Evolutionary conservation across 345 rosid genomes (phyloP).

Genomic region (Schrenkiella parvula): DNA sequence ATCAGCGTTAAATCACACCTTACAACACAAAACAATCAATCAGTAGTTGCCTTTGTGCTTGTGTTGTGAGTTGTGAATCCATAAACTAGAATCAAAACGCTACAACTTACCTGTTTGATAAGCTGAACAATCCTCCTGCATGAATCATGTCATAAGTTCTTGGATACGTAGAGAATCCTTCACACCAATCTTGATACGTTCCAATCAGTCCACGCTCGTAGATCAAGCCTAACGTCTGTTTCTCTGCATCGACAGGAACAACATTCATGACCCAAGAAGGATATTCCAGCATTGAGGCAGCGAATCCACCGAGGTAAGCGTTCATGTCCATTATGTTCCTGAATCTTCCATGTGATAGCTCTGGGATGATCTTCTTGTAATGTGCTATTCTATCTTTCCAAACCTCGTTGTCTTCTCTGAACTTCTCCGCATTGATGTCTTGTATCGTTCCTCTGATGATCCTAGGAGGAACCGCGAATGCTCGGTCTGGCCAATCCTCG

Average conservation of each 20-base stretch:
- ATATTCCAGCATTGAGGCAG: conserved; percentile 61
- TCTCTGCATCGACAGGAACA: conserved; percentile 61
- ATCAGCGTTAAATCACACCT: conserved; percentile 82
- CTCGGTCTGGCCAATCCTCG: conserved; percentile 89
- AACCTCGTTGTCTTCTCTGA: conserved; percentile 62
- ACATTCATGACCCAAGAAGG: conserved; percentile 96
- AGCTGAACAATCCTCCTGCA: conserved; percentile 71
- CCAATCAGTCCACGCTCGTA: conserved; percentile 88
- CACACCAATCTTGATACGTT: conserved; percentile 94
- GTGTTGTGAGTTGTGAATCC: too few relatives aligned
- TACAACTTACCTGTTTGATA: conserved; percentile 57
- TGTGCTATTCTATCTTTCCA: conserved; percentile 71
- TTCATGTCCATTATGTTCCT: conserved; percentile 97
- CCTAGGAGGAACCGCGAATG: conserved; percentile 77
- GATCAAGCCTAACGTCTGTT: conserved; percentile 75
- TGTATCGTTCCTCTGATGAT: conserved; percentile 62
- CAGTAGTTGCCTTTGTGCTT: not conserved
- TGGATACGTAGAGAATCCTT: conserved; percentile 95
- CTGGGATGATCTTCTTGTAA: conserved; percentile 56
- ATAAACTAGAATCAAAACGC: too few relatives aligned
- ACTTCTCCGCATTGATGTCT: conserved; percentile 61
- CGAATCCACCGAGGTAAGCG: conserved; percentile 89
- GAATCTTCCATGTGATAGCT: conserved; percentile 62
- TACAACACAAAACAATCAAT: not conserved
- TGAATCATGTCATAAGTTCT: conserved; percentile 96